Conservation (phyloP, 2,329 filamentous ascomycete genomes). For the Fusarium sp. region DNA sequence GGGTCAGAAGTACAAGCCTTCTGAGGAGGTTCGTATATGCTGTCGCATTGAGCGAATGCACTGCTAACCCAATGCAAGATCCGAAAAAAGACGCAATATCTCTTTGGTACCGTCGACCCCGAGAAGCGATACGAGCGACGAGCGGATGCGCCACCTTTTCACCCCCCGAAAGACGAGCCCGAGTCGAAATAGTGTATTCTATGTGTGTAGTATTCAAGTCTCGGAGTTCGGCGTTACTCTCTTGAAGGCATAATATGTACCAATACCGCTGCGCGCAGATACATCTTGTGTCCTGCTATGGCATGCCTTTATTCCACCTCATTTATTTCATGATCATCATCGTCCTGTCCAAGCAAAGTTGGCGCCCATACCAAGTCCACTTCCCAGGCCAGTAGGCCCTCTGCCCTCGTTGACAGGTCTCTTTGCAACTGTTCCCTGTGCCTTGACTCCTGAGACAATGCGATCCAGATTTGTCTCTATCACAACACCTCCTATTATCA, state of each 20-base stretch:
- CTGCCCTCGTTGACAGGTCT: constrained; percentile 78
- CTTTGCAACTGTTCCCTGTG: constrained; percentile 81
- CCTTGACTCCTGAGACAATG: constrained; percentile 85
- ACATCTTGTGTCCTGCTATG: constrained; percentile 35
- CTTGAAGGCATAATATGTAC: constrained; percentile 39
- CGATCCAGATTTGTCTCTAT: constrained; percentile 90
- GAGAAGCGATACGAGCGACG: constrained; percentile 57
- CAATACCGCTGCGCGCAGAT: constrained; percentile 37
- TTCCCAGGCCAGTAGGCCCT: constrained; percentile 55
- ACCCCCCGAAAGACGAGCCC: constrained; percentile 39
- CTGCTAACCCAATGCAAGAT: constrained; percentile 46
- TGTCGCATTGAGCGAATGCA: not conserved
- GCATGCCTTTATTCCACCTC: constrained; percentile 8
- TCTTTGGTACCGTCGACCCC: constrained; percentile 56
- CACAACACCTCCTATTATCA: constrained; percentile 95
- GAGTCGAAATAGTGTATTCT: constrained; percentile 45
- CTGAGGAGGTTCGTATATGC: constrained; percentile 52
- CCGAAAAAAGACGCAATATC: constrained; percentile 50
- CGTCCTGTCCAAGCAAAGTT: constrained; percentile 67
- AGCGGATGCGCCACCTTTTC: constrained; percentile 51
- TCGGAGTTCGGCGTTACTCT: constrained; percentile 48
- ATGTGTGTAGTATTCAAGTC: constrained; percentile 43
- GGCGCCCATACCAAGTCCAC: constrained; percentile 66
- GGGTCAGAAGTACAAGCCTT: constrained; percentile 56
- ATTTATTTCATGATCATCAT: constrained; percentile 40